phyloP scores from a whole-genome alignment of 1,139 yeast species.

The Eremothecium coryli region DNA sequence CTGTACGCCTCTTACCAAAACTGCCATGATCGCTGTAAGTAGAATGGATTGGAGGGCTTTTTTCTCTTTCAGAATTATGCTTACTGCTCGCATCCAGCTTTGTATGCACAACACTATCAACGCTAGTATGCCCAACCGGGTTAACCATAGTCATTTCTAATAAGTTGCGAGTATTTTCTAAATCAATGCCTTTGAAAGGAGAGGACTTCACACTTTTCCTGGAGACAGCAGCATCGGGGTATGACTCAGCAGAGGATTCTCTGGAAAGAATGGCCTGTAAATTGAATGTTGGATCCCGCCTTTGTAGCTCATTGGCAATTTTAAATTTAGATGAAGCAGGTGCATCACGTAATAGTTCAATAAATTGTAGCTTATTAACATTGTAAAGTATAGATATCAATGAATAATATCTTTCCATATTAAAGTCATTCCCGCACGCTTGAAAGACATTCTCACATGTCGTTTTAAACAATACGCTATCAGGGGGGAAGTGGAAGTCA shows the following conservation, averaged over 20 bases:
- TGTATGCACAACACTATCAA: constrained; percentile 6
- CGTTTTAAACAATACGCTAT: neutral
- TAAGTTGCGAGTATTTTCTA: constrained; percentile 20
- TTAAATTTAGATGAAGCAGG: constrained; percentile 24
- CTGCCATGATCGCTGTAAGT: constrained; percentile 7
- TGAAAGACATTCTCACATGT: constrained; percentile 11
- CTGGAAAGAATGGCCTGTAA: constrained; percentile 11
- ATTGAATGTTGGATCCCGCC: constrained; percentile 16
- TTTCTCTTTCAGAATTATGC: constrained; percentile 1
- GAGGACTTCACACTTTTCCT: constrained; percentile 15
- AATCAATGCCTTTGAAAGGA: constrained; percentile 5
- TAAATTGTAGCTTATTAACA: constrained; percentile 12
- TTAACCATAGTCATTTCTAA: constrained; percentile 36
- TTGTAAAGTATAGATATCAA: constrained; percentile 15
- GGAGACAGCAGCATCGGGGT: constrained; percentile 10
- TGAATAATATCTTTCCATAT: constrained; percentile 20
- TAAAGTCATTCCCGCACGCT: constrained; percentile 26
- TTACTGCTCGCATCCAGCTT: constrained; percentile 4
- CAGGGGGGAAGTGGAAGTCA: constrained; percentile 2
- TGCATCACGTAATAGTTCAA: constrained; percentile 11
- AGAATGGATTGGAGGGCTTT: constrained; percentile 7
- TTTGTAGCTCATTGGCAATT: constrained; percentile 23
- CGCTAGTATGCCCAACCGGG: constrained; percentile 22
- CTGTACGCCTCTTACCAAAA: neutral
- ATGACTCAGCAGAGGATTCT: constrained; percentile 5